Conservation (phyloP, 2,329 filamentous ascomycete species). For the Ophiocordyceps robertsii region DNA sequence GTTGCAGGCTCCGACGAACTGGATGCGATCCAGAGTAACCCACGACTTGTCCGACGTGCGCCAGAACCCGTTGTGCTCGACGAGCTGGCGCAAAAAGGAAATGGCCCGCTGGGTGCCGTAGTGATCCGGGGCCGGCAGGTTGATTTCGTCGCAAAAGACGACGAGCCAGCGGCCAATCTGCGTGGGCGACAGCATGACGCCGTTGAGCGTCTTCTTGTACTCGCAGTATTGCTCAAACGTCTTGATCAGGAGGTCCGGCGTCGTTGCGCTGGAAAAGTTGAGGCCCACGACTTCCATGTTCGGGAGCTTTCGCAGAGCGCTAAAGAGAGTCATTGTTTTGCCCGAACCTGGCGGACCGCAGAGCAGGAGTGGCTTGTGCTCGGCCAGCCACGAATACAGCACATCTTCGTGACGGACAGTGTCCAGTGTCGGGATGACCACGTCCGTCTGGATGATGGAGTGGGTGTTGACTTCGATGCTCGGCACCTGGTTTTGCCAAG, state of each 20-base stretch:
- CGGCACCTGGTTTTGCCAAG: slow-evolving; percentile 92
- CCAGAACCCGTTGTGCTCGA: slow-evolving; percentile 99
- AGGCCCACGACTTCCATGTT: slow-evolving; percentile 99
- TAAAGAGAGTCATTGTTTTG: slow-evolving; percentile 99
- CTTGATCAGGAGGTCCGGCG: slow-evolving; percentile 93
- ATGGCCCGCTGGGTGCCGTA: slow-evolving; percentile 97
- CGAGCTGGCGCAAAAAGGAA: slow-evolving; percentile 90
- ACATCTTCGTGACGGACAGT: slow-evolving; percentile 97
- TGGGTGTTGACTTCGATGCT: slow-evolving; percentile 96
- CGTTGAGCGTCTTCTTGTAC: slow-evolving; percentile 96
- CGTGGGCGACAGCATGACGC: slow-evolving; percentile 86
- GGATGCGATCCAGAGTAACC: slow-evolving; percentile 94
- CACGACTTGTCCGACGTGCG: slow-evolving; percentile 92
- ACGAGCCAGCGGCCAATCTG: slow-evolving; percentile 98
- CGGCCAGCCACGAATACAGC: slow-evolving; percentile 97
- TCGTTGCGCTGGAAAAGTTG: slow-evolving; percentile 98
- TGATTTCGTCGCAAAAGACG: slow-evolving; percentile 99
- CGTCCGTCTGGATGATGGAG: slow-evolving; percentile 92
- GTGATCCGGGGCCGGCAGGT: slow-evolving; percentile 91
- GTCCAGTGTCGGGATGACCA: slow-evolving; percentile 94
- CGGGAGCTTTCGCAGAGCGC: slow-evolving; percentile 85
- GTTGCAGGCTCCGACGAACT: slow-evolving; percentile 98
- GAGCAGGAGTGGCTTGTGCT: slow-evolving; percentile 92
- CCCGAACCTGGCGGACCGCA: slow-evolving; percentile 96
- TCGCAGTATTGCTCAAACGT: slow-evolving; percentile 99